These are phyloP conservation scores for Rhizophagus clarus DNA, from an alignment of 192 early-diverging fungal species.

Conservation along the genomic window DNA sequence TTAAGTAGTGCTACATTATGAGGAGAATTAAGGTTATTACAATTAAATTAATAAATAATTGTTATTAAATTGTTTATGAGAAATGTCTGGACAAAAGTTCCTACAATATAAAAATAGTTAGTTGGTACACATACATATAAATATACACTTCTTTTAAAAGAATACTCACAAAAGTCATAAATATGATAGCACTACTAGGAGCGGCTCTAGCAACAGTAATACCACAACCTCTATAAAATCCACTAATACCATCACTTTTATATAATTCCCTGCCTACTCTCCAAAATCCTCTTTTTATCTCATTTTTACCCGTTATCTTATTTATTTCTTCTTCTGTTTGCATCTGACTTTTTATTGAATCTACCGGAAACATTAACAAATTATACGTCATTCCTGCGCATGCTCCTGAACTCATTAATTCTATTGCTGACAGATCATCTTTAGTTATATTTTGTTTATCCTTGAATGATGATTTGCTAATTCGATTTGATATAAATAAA, in stretches of 20 bases:
- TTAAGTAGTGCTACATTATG: not conserved
- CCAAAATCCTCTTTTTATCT: slow-evolving; percentile 50
- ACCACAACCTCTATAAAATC: slow-evolving; percentile 92
- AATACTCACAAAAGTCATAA: slow-evolving; percentile 88
- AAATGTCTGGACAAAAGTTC: not conserved
- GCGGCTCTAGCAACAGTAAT: slow-evolving; percentile 88
- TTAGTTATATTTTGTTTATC: slow-evolving; percentile 50
- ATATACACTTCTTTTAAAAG: not conserved
- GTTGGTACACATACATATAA: not conserved
- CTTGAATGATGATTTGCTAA: slow-evolving; percentile 23
- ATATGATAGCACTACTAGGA: slow-evolving; percentile 95
- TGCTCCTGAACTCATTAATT: slow-evolving; percentile 87
- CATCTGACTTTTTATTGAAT: slow-evolving; percentile 92
- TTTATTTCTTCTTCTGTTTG: slow-evolving; percentile 78
- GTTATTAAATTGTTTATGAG: not conserved
- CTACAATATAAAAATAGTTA: not conserved
- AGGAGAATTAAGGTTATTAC: not conserved
- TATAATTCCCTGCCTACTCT: slow-evolving; percentile 73
- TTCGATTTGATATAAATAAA: slow-evolving; percentile 46
- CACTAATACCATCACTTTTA: slow-evolving; percentile 71
- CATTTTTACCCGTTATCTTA: not conserved
- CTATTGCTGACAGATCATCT: slow-evolving; percentile 66
- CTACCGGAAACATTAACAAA: slow-evolving; percentile 85
- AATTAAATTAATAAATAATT: not conserved
- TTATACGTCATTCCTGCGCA: slow-evolving; percentile 92